Evolutionary conservation across 2,329 filamentous ascomycete species (phyloP), one percentile per base, ranked within the genome.

Genomic region (Botrytis galanthina): DNA sequence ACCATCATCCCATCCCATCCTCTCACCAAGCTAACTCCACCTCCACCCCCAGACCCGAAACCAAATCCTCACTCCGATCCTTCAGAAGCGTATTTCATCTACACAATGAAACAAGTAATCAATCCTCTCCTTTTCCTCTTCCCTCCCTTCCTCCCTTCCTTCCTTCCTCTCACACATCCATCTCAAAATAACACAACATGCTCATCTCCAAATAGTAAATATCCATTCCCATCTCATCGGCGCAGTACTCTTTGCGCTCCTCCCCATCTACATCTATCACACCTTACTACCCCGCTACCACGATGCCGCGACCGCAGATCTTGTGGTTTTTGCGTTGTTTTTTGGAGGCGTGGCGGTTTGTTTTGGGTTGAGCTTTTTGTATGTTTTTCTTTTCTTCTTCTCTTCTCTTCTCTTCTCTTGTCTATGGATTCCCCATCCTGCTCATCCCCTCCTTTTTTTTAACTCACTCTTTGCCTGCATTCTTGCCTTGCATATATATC

Each of bases 221-320:
- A 84, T 85, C 57, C 84, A 82, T 75, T 82, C 83, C 29, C 83
- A 85, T 75, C 80, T 87, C 5, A 74, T 87, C 6, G 86, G 86
- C 0, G 83, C 81, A 18, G 42, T 85, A 2, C 54, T 81, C 35
- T 82, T 82, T 51, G 26, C 62, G n/a, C 46, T 61, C 54, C 73
- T 83, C 35, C 66, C 81, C 16, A 78, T 79, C 44, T 80, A 82
- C 70, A 74, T 77, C 10, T 77, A 78, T 10, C 77, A 80, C 20
- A 76, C 75, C 8, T 74, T 78, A 59, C 78, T 81, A 46, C 78
- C 80, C 63, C 44, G 75, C 46, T 82, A 83, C 68, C 80, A 81
- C 1, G 73, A 79, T 46, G 80, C 82, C 1, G 74, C 79, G 4
- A 29, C 76, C 32, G 71, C 73, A 10, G 83, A 86, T 75, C 76